phyloP scores from a whole-genome alignment of 2,329 filamentous ascomycete species.

The Incumbomyces lentus region DNA sequence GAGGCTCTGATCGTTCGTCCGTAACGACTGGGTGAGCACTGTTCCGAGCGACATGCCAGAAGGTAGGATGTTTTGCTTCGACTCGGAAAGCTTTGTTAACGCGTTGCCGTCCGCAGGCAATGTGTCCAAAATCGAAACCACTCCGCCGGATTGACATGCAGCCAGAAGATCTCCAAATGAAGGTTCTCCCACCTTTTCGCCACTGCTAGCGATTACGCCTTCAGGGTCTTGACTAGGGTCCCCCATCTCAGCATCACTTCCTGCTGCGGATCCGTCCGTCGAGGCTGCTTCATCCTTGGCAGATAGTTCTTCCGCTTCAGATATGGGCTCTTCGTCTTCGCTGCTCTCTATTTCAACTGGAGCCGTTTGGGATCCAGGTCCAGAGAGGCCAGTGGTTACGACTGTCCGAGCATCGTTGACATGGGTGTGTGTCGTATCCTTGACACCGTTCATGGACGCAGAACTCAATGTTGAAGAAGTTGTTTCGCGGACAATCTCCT shows the following conservation, averaged over 20 bases:
- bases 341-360: conserved; percentile 41
- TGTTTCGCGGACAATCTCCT: conserved; percentile 36
- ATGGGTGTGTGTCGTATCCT: conserved; percentile 39
- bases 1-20: conserved; percentile 79
- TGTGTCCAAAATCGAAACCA: conserved; percentile 30
- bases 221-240: conserved; percentile 23
- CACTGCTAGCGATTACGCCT: conserved; percentile 29
- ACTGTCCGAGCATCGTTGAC: conserved; percentile 49
- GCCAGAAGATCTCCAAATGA: conserved; percentile 79
- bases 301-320: conserved; percentile 17
- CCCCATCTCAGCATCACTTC: conserved; percentile 18
- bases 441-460: conserved; percentile 44
- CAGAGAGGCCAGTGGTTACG: conserved; percentile 33
- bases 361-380: conserved; percentile 29
- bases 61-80: conserved; percentile 45
- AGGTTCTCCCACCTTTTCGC: conserved; percentile 41
- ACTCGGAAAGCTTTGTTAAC: conserved; percentile 26
- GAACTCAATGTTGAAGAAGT: conserved; percentile 34
- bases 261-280: conserved; percentile 8
- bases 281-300: conserved; percentile 11
- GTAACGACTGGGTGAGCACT: conserved; percentile 85
- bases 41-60: conserved; percentile 75
- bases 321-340: conserved; percentile 30
- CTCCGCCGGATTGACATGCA: conserved; percentile 44
- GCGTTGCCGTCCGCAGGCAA: conserved; percentile 37